Conservation (phyloP, 78 protist species). For the Guillardia theta region DNA sequence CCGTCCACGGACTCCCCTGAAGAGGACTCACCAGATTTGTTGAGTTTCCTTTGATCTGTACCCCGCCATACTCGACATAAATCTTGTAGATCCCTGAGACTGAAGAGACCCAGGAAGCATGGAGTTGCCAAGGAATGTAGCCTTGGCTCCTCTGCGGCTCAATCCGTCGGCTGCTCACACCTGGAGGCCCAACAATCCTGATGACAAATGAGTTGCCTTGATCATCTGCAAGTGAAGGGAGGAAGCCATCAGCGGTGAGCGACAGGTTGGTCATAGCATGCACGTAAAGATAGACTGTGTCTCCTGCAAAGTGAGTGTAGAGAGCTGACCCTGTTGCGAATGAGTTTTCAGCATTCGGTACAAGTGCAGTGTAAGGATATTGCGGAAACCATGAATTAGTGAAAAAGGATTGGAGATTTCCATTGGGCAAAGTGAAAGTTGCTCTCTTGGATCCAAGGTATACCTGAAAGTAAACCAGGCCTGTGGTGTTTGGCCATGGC, state of each 20-base stretch:
- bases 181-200: neutral
- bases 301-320: slow-evolving; percentile 6
- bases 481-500: neutral
- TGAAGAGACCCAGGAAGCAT: neutral
- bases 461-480: neutral
- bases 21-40: no score
- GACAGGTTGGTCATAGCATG: neutral
- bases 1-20: neutral
- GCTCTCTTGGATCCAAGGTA: no score
- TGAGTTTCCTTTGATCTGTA: no score
- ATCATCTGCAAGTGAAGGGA: neutral
- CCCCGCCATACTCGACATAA: neutral
- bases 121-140: neutral
- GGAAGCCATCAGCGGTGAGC: neutral
- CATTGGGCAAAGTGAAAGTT: neutral
- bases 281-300: neutral
- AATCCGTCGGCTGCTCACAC: neutral
- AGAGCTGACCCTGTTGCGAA: neutral
- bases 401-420: no score
- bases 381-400: no score
- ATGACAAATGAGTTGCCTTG: neutral
- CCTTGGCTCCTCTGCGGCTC: neutral
- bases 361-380: neutral
- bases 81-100: neutral
- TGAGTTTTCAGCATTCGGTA: neutral